Evolutionary conservation across 139 green algal genomes (phyloP).

Genomic region (Trebouxia sp.): DNA sequence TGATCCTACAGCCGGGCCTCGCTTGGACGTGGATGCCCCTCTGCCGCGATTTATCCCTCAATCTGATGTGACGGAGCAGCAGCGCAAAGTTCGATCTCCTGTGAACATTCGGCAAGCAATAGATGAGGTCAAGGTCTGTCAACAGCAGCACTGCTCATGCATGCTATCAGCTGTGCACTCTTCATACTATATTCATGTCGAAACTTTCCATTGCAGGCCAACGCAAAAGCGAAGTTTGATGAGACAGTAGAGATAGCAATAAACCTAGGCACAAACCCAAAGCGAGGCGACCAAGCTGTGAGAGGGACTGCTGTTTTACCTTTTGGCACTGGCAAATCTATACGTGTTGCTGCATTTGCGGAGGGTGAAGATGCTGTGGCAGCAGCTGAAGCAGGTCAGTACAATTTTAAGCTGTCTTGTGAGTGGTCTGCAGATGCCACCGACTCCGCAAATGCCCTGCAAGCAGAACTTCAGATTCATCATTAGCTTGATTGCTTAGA

Average conservation of each 20-base stretch:
- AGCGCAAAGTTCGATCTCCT: not conserved
- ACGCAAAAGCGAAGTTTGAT: slow-evolving; percentile 52
- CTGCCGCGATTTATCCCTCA: not conserved
- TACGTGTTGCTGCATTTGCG: slow-evolving; percentile 87
- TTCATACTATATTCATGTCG: too few species aligned
- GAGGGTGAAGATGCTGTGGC: slow-evolving; percentile 62
- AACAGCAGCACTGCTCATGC: too few species aligned
- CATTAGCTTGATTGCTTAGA: too few species aligned
- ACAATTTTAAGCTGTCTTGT: too few species aligned
- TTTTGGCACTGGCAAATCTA: slow-evolving; percentile 70
- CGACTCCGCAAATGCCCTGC: too few species aligned
- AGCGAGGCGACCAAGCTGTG: slow-evolving; percentile 78
- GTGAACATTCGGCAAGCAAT: not conserved
- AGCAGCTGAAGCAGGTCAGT: slow-evolving; percentile 62
- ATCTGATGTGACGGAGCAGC: not conserved
- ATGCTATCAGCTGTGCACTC: too few species aligned
- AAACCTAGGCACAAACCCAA: slow-evolving; percentile 64
- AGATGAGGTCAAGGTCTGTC: not conserved
- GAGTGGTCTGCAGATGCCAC: too few species aligned
- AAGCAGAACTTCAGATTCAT: too few species aligned
- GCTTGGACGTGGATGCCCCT: not conserved
- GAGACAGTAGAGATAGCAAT: slow-evolving; percentile 70
- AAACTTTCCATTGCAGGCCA: slow-evolving; percentile 34
- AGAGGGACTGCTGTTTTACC: slow-evolving; percentile 75
- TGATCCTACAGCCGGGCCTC: not conserved